These are phyloP conservation scores for Piromyces finnis DNA, from an alignment of 192 early-diverging fungal genomes.

Conservation along the genomic window DNA sequence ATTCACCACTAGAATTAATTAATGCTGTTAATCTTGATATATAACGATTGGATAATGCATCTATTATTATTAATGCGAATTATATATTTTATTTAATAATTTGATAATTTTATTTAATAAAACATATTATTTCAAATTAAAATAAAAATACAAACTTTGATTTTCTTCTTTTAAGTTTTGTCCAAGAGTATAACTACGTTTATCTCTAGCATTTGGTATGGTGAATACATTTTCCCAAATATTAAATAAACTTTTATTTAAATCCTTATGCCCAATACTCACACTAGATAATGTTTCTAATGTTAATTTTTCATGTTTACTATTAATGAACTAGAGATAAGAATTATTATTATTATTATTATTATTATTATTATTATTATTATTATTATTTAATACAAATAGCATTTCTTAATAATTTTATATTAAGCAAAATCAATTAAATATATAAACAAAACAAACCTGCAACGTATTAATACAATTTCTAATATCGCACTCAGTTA, in stretches of 20 bases:
- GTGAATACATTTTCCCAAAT: constrained; percentile 74
- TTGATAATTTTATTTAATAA: no score
- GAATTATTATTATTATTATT: no score
- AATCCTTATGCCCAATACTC: constrained; percentile 61
- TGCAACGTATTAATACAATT: constrained; percentile 79
- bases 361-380: no score
- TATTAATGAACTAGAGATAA: not conserved
- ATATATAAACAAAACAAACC: no score
- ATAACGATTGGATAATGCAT: constrained; percentile 19
- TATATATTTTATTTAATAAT: no score
- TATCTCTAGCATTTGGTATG: constrained; percentile 4
- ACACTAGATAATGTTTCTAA: constrained; percentile 20
- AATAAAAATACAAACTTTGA: constrained; percentile 5
- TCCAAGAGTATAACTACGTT: not conserved
- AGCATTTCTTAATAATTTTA: no score
- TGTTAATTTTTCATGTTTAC: not conserved
- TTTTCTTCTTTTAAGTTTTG: not conserved
- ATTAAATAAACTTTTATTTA: constrained; percentile 52
- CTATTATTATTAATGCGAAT: not conserved
- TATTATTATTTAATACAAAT: no score
- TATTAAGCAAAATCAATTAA: no score
- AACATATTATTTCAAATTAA: no score
- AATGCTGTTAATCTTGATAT: constrained; percentile 24
- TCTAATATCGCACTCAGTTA: constrained; percentile 73
- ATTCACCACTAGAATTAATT: constrained; percentile 53